Base-by-base conservation (phyloP, 2,329 filamentous ascomycete genomes). In the Ilyonectria robusta region DNA sequence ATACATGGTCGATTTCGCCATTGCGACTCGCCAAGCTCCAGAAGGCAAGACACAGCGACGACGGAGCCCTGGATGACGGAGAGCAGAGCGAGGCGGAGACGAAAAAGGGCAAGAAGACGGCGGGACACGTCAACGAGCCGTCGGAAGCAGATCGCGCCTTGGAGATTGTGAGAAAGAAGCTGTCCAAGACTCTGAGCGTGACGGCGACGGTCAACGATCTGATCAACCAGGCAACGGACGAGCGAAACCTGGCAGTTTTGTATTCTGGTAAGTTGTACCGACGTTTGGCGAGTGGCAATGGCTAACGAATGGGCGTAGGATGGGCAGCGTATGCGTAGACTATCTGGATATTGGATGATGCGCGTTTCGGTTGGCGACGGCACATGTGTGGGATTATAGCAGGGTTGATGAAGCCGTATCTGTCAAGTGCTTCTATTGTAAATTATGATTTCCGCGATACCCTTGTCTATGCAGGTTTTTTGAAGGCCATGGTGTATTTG, bases 181-280 rank as follows among this genome's bases (percentile, higher is more conserved):
- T 99, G 72, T 93, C 92, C 70, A 97, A 97, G 85, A 95, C 93
- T 2, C 81, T 99, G 78, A 99, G 95, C 79, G 95, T 97, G 19
- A 93, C 93, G 62, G 97, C 96, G 3, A 98, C 94, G 15, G 96
- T 99, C 60, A 98, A 98, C 77, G 96, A 99, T 78, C 82, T 99
- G 70, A 99, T 99, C 71, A 96, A 98, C 78, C 93, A 97, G 82
- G 95, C 96, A 8, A 95, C 93, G 2, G 96, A 99, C 80, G 95
- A 97, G 83, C 89, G 89, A 72, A 98, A 99, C 78, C 80, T 99
- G 76, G 95, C 96, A 2, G 91, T 98, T 47, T 82, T 99, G 74
- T 99, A 95, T 83, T 92, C 91, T 75, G 92, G 91, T 91, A 83
- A 77, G 88, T 73, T 35, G 23, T 17, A 11, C 13, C 55, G 33